Conservation (phyloP, 2,329 filamentous ascomycete genomes). For the Xylariales sp. region DNA sequence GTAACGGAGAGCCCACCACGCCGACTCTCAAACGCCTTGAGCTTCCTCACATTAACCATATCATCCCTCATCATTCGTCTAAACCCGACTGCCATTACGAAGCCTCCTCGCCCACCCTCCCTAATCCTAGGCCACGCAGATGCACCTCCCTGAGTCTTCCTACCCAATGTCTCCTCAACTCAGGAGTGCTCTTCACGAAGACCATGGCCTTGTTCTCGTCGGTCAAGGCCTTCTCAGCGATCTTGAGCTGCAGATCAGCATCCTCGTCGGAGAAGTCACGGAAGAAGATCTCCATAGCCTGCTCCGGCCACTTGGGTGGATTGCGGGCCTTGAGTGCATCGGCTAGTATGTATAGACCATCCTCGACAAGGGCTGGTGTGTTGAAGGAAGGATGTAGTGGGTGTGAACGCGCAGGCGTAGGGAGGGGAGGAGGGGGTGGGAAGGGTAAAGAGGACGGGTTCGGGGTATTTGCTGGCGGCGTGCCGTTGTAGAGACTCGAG, state of each 20-base stretch:
- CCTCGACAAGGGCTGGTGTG: slow-evolving; percentile 27
- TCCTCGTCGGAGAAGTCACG: slow-evolving; percentile 54
- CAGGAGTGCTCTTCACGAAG: slow-evolving; percentile 56
- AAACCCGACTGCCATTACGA: slow-evolving; percentile 14
- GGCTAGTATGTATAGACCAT: slow-evolving; percentile 31
- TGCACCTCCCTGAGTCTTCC: slow-evolving; percentile 45
- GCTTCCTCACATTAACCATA: too few relatives aligned
- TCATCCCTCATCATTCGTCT: too few relatives aligned
- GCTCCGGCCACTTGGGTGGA: slow-evolving; percentile 49
- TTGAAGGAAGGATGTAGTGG: slow-evolving; percentile 18
- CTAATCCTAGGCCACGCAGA: slow-evolving; percentile 27
- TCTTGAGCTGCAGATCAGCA: slow-evolving; percentile 53
- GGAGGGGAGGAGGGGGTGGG: slow-evolving; percentile 7
- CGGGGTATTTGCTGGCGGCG: too few relatives aligned
- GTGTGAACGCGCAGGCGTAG: slow-evolving; percentile 12
- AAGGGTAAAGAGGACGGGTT: slow-evolving; percentile 9
- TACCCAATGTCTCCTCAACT: slow-evolving; percentile 52
- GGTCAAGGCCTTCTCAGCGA: slow-evolving; percentile 54
- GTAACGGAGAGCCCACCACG: too few relatives aligned
- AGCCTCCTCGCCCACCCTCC: slow-evolving; percentile 25
- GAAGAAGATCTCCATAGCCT: slow-evolving; percentile 56
- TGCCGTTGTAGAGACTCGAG: slow-evolving; percentile 28
- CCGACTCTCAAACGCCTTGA: too few relatives aligned
- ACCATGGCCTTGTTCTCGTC: slow-evolving; percentile 57
- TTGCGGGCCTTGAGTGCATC: slow-evolving; percentile 36